Base-by-base conservation (phyloP, 192 early-diverging fungal genomes). In the Globomyces pollinis-pini region DNA sequence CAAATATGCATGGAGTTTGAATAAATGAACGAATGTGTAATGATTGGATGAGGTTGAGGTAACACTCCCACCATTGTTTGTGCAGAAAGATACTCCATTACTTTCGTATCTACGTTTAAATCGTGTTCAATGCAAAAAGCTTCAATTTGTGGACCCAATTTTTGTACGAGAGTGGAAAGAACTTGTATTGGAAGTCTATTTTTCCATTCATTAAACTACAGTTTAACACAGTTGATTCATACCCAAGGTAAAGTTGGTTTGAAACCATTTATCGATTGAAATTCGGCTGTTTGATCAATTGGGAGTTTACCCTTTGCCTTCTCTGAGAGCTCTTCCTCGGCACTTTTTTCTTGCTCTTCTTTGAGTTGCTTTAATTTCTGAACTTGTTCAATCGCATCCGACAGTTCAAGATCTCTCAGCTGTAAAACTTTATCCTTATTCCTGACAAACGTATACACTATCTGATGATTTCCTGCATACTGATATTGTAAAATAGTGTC, bases 401-500 rank as follows among this genome's bases (percentile, higher is more conserved):
- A 76, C 36, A 92, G 72, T 1, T 84, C 85, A 50, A 96, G 83
- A 13, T 75, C 60, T 30, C 72, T 66, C 38, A 96, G 65, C 3
- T 76, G 74, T 39, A 81, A 76, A 60, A 96, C 85, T 45, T 79
- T 86, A 13, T 76, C 63, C 34, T 86, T 86, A 47, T 85, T 72
- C 41, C 87, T 77, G 21, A 93, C 78, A 59, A 96, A 74, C 23
- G 85, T 82, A 67, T 93, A 93, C 23, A 91, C 76, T 15, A 96
- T 51, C 23, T 84, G 81, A 4, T 84, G 74, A 60, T 96, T 96
- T 35, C 88, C 90, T 68, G 50, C 5, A 49, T 35, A 28, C 38
- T 93, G 93, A 66, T 91, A 93, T 60, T 91, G 89, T 9, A 93
- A 72, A 29, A 92, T 74, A 45, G 85, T 87, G 62, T 91, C 87